A percentile compares a stretch with the other conserved stretches of the same genome.
phyloP scores from a whole-genome alignment of 345 rosid species.

The Draba incana region DNA sequence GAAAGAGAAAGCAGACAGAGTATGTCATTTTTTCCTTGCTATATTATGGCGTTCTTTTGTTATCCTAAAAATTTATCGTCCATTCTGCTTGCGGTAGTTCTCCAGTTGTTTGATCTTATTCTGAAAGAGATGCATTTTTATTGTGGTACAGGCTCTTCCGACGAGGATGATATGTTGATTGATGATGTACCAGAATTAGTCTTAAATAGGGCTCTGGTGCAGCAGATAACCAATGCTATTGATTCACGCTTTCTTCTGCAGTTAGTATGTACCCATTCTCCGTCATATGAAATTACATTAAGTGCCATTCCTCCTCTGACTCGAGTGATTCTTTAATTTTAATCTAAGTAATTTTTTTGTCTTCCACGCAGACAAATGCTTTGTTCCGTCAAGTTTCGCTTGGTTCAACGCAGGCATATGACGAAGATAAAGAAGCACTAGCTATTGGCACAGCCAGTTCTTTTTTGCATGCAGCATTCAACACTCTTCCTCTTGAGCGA shows the following conservation, averaged over 20 bases:
- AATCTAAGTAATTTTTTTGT: slow-evolving; percentile 24
- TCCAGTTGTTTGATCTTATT: slow-evolving; percentile 20
- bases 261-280: slow-evolving; percentile 61
- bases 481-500: slow-evolving; percentile 75
- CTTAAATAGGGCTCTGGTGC: slow-evolving; percentile 63
- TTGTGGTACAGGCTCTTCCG: slow-evolving; percentile 58
- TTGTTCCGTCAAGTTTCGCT: slow-evolving; percentile 62
- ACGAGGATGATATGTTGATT: slow-evolving; percentile 67
- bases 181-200: slow-evolving; percentile 58
- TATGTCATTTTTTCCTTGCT: slow-evolving; percentile 44
- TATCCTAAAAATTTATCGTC: slow-evolving; percentile 5
- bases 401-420: slow-evolving; percentile 37
- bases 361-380: slow-evolving; percentile 71
- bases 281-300: slow-evolving; percentile 21
- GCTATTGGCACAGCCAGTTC: slow-evolving; percentile 96
- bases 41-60: slow-evolving; percentile 18
- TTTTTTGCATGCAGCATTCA: slow-evolving; percentile 79
- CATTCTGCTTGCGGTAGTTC: slow-evolving; percentile 22
- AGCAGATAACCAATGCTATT: slow-evolving; percentile 74
- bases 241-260: slow-evolving; percentile 88
- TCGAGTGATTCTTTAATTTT: slow-evolving; percentile 21
- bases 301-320: slow-evolving; percentile 26
- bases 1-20: slow-evolving; percentile 57
- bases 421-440: slow-evolving; percentile 66
- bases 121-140: slow-evolving; percentile 21